A percentile compares a stretch with the other conserved stretches of the same genome.
Conservation (phyloP, 192 early-diverging fungal species). For the Coemansia sp. region DNA sequence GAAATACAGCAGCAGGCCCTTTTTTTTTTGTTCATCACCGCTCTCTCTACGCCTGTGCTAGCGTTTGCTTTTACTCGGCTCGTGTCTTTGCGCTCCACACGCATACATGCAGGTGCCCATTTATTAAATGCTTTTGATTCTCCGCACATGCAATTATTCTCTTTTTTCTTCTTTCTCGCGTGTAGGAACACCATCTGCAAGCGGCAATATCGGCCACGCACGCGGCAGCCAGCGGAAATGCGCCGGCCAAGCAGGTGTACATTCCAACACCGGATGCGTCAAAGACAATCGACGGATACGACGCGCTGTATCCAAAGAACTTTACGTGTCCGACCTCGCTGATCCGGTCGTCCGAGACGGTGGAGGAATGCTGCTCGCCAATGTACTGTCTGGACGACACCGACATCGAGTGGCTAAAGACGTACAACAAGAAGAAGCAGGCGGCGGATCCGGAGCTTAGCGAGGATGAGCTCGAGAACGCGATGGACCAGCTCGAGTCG, state of each 20-base stretch:
- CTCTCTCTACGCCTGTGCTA: too few relatives aligned
- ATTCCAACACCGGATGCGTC: constrained; percentile 96
- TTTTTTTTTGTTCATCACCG: background rate
- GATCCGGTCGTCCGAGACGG: constrained; percentile 82
- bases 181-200: constrained; percentile 92
- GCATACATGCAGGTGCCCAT: too few relatives aligned
- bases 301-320: constrained; percentile 63
- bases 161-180: background rate
- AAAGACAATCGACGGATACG: constrained; percentile 64
- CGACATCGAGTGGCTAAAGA: constrained; percentile 71
- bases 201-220: constrained; percentile 81
- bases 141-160: background rate
- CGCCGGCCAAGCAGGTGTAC: constrained; percentile 59
- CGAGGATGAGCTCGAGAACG: constrained; percentile 76
- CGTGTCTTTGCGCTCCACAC: background rate
- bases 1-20: background rate
- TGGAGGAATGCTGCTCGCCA: constrained; percentile 85
- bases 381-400: constrained; percentile 89
- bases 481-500: constrained; percentile 75
- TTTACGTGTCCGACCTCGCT: constrained; percentile 76
- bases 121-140: background rate
- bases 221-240: constrained; percentile 62
- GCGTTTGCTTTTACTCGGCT: constrained; percentile 9
- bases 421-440: constrained; percentile 16
- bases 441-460: constrained; percentile 36